Evolutionary conservation across 208 protist species (phyloP).

Genomic region (Polymyxa betae): DNA sequence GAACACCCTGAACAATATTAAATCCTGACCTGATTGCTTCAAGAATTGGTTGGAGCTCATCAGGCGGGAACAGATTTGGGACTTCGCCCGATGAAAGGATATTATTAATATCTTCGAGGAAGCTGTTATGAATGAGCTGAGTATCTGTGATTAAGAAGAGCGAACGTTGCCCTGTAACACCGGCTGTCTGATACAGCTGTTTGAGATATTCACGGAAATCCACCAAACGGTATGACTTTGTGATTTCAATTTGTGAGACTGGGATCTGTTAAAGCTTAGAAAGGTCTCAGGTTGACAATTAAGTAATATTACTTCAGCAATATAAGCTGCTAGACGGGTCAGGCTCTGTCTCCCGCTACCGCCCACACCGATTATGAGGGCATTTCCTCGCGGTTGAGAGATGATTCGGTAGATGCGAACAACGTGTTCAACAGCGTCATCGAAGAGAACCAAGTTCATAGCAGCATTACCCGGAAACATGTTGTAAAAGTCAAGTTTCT

Average conservation of each 20-base stretch:
- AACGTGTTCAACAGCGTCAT: slow-evolving; percentile 94
- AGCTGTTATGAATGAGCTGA: slow-evolving; percentile 90
- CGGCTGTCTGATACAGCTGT: slow-evolving; percentile 89
- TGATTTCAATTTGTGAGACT: slow-evolving; percentile 93
- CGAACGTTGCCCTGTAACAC: slow-evolving; percentile 86
- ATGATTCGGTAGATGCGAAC: slow-evolving; percentile 94
- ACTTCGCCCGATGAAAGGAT: slow-evolving; percentile 96
- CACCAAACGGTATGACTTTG: slow-evolving; percentile 86
- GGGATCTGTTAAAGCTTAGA: slow-evolving; percentile 45
- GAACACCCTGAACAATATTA: too few relatives aligned
- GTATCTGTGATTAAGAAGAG: slow-evolving; percentile 97
- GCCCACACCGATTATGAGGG: slow-evolving; percentile 94
- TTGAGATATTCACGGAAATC: slow-evolving; percentile 96
- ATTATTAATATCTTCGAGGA: slow-evolving; percentile 96
- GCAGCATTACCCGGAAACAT: slow-evolving; percentile 80
- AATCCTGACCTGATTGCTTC: slow-evolving; percentile 83
- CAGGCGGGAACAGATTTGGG: slow-evolving; percentile 92
- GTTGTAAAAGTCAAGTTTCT: slow-evolving; percentile 86
- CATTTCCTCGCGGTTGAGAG: slow-evolving; percentile 91
- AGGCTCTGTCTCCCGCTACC: slow-evolving; percentile 93
- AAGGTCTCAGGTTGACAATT: background rate
- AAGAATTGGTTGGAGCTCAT: slow-evolving; percentile 88
- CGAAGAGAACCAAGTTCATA: slow-evolving; percentile 97
- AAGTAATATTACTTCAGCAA: slow-evolving; percentile 81
- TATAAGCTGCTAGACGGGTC: slow-evolving; percentile 91